Evolutionary conservation across 1,284 basidiomycete species (phyloP), one percentile per base, ranked within the genome.

Genomic region (Hymenochaete sp.): DNA sequence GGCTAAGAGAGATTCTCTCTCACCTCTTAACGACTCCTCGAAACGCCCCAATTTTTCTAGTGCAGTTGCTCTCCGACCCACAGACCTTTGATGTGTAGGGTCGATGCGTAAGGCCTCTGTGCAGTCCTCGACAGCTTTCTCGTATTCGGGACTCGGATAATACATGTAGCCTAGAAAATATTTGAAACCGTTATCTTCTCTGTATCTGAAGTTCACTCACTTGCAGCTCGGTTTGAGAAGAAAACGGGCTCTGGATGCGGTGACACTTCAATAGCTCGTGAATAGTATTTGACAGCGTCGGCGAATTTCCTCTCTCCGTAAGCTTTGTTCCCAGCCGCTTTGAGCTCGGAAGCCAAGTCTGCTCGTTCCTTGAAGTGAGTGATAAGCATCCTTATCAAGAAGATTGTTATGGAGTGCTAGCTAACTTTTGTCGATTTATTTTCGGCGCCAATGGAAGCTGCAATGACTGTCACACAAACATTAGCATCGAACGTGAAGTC

Each of bases 191-290:
- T 28, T 33, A 16, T 4, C 40, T 6, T 31, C 10, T 29, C 48
- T 43, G 9, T 22, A 21, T 26, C 33, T 11, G 4, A 27, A 44
- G 22, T 66, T 24, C 4, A 59, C 81, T 55, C 51, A 91, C 93
- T 97, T 50, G 96, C 96, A 36, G 95, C 95, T 48, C 96, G 84
- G 68, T 99, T 99, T 62, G 88, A 91, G 75, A 83, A 98, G 70
- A 89, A 98, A 40, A 98, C 92, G 25, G 95, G 84, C 60, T 96
- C 90, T 22, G 88, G 81, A 60, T 81, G 82, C 28, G 86, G 83
- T 2, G 89, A 75, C 9, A 90, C 73, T 48, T 82, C 77, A 54
- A 98, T 96, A 21, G 96, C 95, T 60, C 86, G 85, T 22, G 91
- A 88, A 73, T 98, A 99, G 57, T 83, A 76, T 33, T 81, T 75